phyloP scores from a whole-genome alignment of 176 grass and related monocot species.

The Hordeum vulgare region DNA sequence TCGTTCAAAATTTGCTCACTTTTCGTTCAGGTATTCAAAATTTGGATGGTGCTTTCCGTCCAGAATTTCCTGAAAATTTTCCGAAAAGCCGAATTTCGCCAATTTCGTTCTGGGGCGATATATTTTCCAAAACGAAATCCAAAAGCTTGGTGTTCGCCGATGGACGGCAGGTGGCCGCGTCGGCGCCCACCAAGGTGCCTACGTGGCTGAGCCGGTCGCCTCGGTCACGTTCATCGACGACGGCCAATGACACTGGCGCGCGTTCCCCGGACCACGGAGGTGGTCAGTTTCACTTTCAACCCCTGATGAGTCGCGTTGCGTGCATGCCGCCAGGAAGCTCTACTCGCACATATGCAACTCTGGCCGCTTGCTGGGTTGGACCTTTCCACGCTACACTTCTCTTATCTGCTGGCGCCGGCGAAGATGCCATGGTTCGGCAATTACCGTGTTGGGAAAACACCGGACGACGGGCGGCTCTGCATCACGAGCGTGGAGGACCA shows the following conservation, averaged over 20 bases:
- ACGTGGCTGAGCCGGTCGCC: neutral
- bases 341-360: slow-evolving; percentile 9
- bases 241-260: neutral
- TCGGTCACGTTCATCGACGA: neutral
- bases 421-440: neutral
- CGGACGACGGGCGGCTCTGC: neutral
- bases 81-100: no score
- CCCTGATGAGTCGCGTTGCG: neutral
- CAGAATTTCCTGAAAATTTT: no score
- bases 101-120: no score
- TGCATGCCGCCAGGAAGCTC: neutral
- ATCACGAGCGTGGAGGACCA: neutral
- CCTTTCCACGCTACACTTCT: neutral
- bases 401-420: neutral
- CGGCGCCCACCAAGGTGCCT: no score
- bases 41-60: no score
- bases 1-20: no score
- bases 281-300: neutral
- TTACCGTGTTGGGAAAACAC: neutral
- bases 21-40: no score
- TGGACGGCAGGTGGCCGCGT: no score
- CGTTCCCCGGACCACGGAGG: neutral
- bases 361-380: neutral
- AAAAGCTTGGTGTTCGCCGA: no score
- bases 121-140: no score